Evolutionary conservation across 192 early-diverging fungal species (phyloP).

Genomic region (Chytriomyces hyalinus): DNA sequence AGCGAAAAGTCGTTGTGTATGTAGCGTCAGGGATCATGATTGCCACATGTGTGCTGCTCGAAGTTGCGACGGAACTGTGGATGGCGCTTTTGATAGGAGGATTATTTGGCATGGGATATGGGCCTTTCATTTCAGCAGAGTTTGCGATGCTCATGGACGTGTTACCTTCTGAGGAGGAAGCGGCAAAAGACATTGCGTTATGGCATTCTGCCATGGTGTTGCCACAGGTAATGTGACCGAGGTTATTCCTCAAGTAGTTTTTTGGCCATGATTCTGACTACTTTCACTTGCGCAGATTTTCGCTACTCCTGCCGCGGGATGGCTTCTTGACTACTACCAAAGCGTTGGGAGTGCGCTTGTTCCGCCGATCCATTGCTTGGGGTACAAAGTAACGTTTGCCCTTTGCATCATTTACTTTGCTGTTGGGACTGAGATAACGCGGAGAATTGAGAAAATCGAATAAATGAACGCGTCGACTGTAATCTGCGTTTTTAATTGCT

Average conservation of each 20-base stretch:
- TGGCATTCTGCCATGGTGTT: slow-evolving; percentile 49
- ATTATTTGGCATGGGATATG: slow-evolving; percentile 45
- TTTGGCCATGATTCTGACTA: too few relatives aligned
- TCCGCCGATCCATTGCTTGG: slow-evolving; percentile 39
- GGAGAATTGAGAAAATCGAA: slow-evolving; percentile 2
- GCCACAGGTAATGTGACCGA: slow-evolving; percentile 1
- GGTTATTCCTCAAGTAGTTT: neutral
- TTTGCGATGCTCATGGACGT: slow-evolving; percentile 51
- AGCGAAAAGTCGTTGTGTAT: slow-evolving; percentile 36
- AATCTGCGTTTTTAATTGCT: too few relatives aligned
- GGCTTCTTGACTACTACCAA: slow-evolving; percentile 48
- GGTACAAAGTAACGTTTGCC: slow-evolving; percentile 48
- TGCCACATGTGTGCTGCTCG: slow-evolving; percentile 34
- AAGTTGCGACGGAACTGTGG: slow-evolving; percentile 25
- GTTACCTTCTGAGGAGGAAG: slow-evolving; percentile 33
- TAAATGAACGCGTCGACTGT: neutral
- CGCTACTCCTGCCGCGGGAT: slow-evolving; percentile 49
- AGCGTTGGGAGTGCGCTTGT: slow-evolving; percentile 25
- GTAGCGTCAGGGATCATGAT: slow-evolving; percentile 31
- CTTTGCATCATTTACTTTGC: slow-evolving; percentile 28
- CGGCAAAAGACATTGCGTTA: slow-evolving; percentile 50
- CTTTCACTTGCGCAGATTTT: slow-evolving; percentile 46
- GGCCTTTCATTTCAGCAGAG: slow-evolving; percentile 36
- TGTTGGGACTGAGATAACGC: slow-evolving; percentile 19
- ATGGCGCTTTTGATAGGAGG: slow-evolving; percentile 23